These are phyloP conservation scores for Phialocephala subalpina DNA, from an alignment of 2,329 filamentous ascomycete species.

Conservation along the genomic window DNA sequence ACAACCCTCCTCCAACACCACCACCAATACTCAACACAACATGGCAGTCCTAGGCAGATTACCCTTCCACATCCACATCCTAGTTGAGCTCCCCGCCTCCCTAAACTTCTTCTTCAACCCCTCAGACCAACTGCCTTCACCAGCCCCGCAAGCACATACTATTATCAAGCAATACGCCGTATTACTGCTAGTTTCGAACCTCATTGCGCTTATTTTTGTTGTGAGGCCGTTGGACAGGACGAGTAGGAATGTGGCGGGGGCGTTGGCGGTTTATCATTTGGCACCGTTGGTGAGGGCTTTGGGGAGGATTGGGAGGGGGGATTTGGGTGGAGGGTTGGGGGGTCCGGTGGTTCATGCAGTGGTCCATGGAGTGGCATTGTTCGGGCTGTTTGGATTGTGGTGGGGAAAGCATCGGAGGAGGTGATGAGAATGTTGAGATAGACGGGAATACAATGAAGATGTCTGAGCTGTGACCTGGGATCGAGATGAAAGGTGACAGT, in stretches of 20 bases:
- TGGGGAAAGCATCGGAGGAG: not conserved
- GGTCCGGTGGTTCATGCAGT: constrained; percentile 39
- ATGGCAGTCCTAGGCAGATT: constrained; percentile 18
- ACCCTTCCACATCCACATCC: constrained; percentile 44
- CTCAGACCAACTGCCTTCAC: constrained; percentile 40
- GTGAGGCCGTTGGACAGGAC: constrained; percentile 39
- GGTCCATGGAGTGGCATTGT: constrained; percentile 32
- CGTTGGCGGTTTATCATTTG: constrained; percentile 47
- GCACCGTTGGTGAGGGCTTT: constrained; percentile 43
- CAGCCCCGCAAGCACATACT: constrained; percentile 46
- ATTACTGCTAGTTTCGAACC: constrained; percentile 44
- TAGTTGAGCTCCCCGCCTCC: constrained; percentile 47
- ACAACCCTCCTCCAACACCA: not conserved
- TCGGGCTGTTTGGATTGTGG: constrained; percentile 14
- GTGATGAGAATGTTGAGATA: not conserved
- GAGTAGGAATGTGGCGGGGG: constrained; percentile 43
- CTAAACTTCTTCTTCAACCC: constrained; percentile 48
- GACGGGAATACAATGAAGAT: not conserved
- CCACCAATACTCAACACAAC: not conserved
- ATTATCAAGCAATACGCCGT: constrained; percentile 49
- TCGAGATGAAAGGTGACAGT: too few relatives aligned
- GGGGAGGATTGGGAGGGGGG: constrained; percentile 26
- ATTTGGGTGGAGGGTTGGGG: constrained; percentile 26
- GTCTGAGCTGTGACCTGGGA: not conserved
- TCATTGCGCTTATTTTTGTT: constrained; percentile 46